phyloP scores from a whole-genome alignment of 805 yeast species.

The Yamadazyma endophytica region DNA sequence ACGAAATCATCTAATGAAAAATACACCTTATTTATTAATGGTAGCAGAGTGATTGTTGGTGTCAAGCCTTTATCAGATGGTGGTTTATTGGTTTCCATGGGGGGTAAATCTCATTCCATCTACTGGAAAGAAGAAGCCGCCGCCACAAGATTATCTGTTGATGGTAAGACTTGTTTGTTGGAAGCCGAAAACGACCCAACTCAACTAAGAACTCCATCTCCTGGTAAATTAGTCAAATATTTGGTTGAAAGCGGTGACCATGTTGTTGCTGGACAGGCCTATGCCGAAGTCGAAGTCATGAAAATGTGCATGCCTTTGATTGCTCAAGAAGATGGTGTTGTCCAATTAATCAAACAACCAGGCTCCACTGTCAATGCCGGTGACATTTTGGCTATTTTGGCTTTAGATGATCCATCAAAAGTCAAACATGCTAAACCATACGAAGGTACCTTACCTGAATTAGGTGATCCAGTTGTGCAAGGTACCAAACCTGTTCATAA shows the following conservation, averaged over 20 bases:
- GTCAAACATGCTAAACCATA: constrained; percentile 95
- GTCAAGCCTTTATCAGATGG: constrained; percentile 92
- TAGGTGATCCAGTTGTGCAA: constrained; percentile 76
- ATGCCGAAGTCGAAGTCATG: constrained; percentile 99
- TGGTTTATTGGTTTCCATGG: constrained; percentile 81
- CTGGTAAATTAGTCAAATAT: constrained; percentile 93
- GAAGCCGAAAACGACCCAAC: constrained; percentile 98
- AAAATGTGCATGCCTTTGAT: constrained; percentile 98
- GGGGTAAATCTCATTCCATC: constrained; percentile 90
- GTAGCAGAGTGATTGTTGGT: constrained; percentile 83
- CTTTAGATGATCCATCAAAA: constrained; percentile 94
- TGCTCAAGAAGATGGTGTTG: constrained; percentile 89
- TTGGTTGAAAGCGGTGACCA: constrained; percentile 96
- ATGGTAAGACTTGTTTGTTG: constrained; percentile 87
- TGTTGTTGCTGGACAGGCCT: constrained; percentile 84
- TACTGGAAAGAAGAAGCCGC: constrained; percentile 98
- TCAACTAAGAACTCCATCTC: constrained; percentile 96
- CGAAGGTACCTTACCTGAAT: constrained; percentile 88
- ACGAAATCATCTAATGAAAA: constrained; percentile 85
- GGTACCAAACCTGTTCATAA: constrained; percentile 84
- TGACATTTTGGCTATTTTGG: constrained; percentile 90
- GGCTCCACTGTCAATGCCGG: constrained; percentile 97
- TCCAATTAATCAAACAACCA: constrained; percentile 93
- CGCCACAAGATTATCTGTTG: constrained; percentile 92
- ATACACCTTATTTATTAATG: constrained; percentile 88